Percentiles rank a stretch among this genome's conserved stretches.
Conservation (phyloP, 2,329 filamentous ascomycete genomes). For the Aspergillus awamori region DNA sequence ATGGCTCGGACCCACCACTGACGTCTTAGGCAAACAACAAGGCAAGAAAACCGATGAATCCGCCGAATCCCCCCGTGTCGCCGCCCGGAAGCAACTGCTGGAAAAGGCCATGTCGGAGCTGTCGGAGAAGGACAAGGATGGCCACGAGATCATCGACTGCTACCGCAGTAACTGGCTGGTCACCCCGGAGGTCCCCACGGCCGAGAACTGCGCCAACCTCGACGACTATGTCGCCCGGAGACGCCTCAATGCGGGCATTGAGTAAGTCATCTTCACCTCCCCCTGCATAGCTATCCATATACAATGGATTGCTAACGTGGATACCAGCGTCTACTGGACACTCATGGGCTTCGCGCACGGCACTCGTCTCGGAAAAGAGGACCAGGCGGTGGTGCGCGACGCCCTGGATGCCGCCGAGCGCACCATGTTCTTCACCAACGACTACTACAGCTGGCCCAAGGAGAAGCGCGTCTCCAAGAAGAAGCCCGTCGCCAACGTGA, state of each 20-base stretch:
- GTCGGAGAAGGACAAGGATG: constrained; percentile 16
- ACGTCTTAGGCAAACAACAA: constrained; percentile 4
- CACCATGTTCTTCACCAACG: constrained; percentile 20
- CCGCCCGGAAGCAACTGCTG: constrained; percentile 11
- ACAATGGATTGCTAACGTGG: neutral
- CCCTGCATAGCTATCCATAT: no score
- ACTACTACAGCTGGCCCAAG: constrained; percentile 21
- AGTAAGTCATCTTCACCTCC: constrained; percentile 2
- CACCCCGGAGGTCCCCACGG: constrained; percentile 14
- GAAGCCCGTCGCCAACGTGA: constrained; percentile 16
- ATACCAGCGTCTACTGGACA: constrained; percentile 16
- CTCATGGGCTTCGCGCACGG: constrained; percentile 19
- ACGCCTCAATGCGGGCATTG: constrained; percentile 17
- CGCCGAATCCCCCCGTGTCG: constrained; percentile 14
- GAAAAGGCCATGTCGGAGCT: constrained; percentile 14
- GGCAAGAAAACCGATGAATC: constrained; percentile 9
- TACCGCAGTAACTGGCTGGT: constrained; percentile 19
- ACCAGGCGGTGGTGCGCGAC: constrained; percentile 16
- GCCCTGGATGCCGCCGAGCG: constrained; percentile 17
- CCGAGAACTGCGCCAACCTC: constrained; percentile 18
- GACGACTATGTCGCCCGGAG: constrained; percentile 18
- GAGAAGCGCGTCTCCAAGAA: constrained; percentile 15
- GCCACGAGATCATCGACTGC: constrained; percentile 18
- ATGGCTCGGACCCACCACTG: neutral
- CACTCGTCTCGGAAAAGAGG: constrained; percentile 17